Evolutionary conservation across 2,329 filamentous ascomycete genomes (phyloP).

Genomic region (Macrophomina pseudophaseolina): DNA sequence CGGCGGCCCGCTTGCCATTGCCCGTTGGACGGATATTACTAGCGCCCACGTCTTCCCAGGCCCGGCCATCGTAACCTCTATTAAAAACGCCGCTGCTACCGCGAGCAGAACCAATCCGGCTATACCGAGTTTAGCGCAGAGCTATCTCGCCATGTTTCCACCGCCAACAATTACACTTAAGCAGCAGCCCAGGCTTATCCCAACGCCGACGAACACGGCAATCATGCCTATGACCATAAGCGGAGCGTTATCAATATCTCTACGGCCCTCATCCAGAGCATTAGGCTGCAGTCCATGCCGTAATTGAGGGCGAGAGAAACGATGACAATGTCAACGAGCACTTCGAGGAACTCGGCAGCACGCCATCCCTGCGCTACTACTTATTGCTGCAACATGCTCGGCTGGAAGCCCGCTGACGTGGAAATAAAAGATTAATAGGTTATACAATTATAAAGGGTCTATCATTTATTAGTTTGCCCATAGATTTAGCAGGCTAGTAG

Average conservation of each 20-base stretch:
- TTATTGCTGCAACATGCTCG: conserved; percentile 84
- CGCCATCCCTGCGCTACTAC: conserved; percentile 73
- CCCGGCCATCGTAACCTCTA: conserved; percentile 56
- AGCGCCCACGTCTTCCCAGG: conserved; percentile 61
- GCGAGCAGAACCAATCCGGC: conserved; percentile 57
- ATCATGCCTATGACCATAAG: conserved; percentile 64
- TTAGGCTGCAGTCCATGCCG: conserved; percentile 50
- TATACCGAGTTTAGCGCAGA: conserved; percentile 56
- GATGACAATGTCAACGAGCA: conserved; percentile 42
- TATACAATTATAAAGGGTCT: too few relatives aligned
- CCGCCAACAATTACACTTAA: conserved; percentile 31
- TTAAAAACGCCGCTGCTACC: conserved; percentile 54
- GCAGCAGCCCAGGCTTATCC: conserved; percentile 49
- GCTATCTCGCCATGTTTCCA: conserved; percentile 30
- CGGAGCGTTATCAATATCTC: conserved; percentile 77
- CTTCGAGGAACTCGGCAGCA: conserved; percentile 50
- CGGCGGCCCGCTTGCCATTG: conserved; percentile 56
- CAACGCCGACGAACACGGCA: conserved; percentile 33
- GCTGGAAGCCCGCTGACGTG: conserved; percentile 76
- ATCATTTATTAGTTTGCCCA: too few relatives aligned
- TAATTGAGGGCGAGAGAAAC: conserved; percentile 42
- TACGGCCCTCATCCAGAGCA: conserved; percentile 78
- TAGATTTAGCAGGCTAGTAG: too few relatives aligned
- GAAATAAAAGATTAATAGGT: too few relatives aligned
- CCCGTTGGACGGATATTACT: conserved; percentile 58